Conservation (phyloP, 2,329 filamentous ascomycete species). For the Corinectria fuckeliana region DNA sequence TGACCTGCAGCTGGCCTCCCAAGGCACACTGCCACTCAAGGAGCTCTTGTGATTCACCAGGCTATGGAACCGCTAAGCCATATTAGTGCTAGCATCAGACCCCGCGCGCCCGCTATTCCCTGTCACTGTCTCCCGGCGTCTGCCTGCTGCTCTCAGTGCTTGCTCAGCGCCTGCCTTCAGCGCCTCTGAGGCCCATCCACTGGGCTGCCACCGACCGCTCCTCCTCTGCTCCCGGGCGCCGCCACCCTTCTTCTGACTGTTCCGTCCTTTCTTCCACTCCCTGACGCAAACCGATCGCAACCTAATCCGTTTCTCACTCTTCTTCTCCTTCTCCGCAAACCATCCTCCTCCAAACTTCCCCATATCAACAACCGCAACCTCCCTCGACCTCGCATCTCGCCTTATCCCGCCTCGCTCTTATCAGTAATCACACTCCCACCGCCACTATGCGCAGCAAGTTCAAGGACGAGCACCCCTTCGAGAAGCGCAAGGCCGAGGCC, state of each 20-base stretch:
- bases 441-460: constrained; percentile 96
- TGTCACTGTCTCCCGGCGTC: constrained; percentile 33
- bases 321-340: constrained; percentile 28
- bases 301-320: constrained; percentile 36
- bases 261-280: constrained; percentile 37
- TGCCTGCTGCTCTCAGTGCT: constrained; percentile 29
- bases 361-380: neutral
- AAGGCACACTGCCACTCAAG: neutral
- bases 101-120: constrained; percentile 35
- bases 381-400: neutral
- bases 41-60: constrained; percentile 39
- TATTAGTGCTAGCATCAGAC: constrained; percentile 25
- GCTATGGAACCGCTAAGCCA: constrained; percentile 14
- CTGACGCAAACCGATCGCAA: constrained; percentile 40
- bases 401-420: constrained; percentile 13
- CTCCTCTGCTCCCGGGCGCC: constrained; percentile 35
- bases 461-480: constrained; percentile 99
- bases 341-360: constrained; percentile 2
- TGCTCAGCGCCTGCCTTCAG: neutral
- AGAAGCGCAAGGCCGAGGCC: constrained; percentile 99
- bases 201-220: constrained; percentile 40
- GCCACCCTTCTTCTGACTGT: constrained; percentile 35
- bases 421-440: constrained; percentile 40
- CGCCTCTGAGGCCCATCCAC: neutral
- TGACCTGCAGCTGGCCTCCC: constrained; percentile 18